Evolutionary conservation across 2,329 filamentous ascomycete genomes (phyloP).

Genomic region (Trichoderma semiorbis): DNA sequence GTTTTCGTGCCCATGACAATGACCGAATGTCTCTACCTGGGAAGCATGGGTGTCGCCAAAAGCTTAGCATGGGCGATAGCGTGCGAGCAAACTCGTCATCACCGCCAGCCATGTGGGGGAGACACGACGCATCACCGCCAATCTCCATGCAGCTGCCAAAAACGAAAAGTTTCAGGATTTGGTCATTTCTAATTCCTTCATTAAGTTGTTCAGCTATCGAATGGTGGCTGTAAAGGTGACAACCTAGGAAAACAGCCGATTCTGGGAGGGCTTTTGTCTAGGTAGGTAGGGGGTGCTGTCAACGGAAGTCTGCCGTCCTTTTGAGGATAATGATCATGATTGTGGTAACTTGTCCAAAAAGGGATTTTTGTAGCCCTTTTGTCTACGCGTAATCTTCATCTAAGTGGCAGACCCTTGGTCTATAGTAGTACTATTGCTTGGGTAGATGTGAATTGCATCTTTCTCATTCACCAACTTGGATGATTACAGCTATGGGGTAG

Average conservation of each 20-base stretch:
- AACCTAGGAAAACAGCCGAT: neutral
- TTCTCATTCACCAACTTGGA: neutral
- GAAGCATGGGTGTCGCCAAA: neutral
- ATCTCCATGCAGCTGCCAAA: neutral
- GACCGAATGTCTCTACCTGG: neutral
- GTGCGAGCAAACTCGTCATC: neutral
- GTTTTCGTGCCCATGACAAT: neutral
- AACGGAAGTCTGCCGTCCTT: neutral
- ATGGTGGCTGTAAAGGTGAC: neutral
- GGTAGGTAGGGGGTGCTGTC: neutral
- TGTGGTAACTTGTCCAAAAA: neutral
- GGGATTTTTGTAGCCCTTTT: neutral
- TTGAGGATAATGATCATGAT: neutral
- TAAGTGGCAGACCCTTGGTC: neutral
- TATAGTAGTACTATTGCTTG: neutral
- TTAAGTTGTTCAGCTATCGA: neutral
- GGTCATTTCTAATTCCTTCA: neutral
- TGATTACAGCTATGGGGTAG: neutral
- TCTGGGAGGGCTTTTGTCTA: neutral
- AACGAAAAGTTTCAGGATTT: neutral
- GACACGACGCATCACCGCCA: neutral
- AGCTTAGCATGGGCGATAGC: neutral
- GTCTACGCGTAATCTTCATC: neutral
- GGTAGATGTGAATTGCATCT: neutral
- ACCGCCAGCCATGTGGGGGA: slow-evolving; percentile 8